Evolutionary conservation across 2,329 filamentous ascomycete species (phyloP).

Genomic region (Allantophomopsis cytisporea): DNA sequence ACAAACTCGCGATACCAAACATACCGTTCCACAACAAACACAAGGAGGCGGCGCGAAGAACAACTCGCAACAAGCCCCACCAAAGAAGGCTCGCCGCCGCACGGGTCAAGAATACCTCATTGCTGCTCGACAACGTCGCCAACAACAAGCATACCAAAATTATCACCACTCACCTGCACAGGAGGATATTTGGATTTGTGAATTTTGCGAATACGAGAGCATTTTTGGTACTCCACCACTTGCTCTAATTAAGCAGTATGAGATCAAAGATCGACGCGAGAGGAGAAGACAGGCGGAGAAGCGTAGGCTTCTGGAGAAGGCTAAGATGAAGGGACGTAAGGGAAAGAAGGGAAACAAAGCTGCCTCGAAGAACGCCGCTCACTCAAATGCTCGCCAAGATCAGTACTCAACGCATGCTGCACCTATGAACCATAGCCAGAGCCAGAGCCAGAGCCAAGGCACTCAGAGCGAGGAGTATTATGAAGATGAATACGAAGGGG

Average conservation of each 20-base stretch:
- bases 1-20: conserved; percentile 1
- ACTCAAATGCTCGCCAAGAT: conserved; percentile 13
- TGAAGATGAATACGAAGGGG: conserved; percentile 34
- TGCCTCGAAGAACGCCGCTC: conserved; percentile 9
- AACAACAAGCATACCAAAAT: conserved; percentile 66
- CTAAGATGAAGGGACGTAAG: conserved; percentile 86
- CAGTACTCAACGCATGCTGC: conserved; percentile 21
- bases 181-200: conserved; percentile 86
- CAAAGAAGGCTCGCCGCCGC: conserved; percentile 51
- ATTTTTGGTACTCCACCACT: conserved; percentile 84
- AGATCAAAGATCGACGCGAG: conserved; percentile 82
- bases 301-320: conserved; percentile 74
- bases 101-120: conserved; percentile 57
- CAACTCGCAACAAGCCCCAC: conserved; percentile 23
- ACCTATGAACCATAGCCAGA: conserved; percentile 13
- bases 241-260: conserved; percentile 80
- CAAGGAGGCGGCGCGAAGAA: conserved; percentile 20
- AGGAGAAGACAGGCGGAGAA: conserved; percentile 80
- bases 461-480: conserved; percentile 33
- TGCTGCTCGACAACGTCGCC: conserved; percentile 65
- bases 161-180: conserved; percentile 54
- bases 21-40: no score
- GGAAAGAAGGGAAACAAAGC: conserved; percentile 67
- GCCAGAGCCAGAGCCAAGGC: conserved; percentile 20
- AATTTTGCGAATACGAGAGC: conserved; percentile 94